A percentile compares a stretch with the other conserved stretches of the same genome.
Evolutionary conservation across 805 yeast species (phyloP).

Genomic region (Lipomyces sp.): DNA sequence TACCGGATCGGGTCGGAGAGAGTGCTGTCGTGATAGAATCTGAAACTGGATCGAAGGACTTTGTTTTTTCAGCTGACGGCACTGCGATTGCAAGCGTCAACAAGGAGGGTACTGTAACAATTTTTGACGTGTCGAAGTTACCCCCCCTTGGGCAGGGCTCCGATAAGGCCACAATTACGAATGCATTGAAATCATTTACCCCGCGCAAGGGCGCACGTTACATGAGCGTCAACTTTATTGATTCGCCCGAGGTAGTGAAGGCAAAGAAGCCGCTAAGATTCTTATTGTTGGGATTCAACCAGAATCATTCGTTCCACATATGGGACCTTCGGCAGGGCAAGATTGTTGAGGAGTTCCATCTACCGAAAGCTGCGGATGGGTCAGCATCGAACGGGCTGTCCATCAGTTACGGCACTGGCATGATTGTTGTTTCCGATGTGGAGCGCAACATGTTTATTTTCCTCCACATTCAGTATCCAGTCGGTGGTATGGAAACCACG

Average conservation of each 20-base stretch:
- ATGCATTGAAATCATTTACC: constrained; percentile 17
- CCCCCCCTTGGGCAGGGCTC: constrained; percentile 28
- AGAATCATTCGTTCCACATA: constrained; percentile 34
- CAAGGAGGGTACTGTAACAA: constrained; percentile 19
- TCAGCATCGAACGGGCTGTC: constrained; percentile 13
- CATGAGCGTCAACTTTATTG: constrained; percentile 26
- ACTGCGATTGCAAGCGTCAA: constrained; percentile 23
- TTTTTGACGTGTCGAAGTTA: constrained; percentile 26
- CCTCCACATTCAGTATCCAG: constrained; percentile 25
- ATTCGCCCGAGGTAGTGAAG: constrained; percentile 20
- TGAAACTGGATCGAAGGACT: constrained; percentile 23
- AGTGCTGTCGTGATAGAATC: constrained; percentile 26
- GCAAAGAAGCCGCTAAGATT: constrained; percentile 32
- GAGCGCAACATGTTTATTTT: constrained; percentile 29
- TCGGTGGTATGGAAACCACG: not conserved
- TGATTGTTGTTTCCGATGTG: constrained; percentile 28
- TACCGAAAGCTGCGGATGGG: constrained; percentile 19
- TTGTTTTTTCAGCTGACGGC: constrained; percentile 32
- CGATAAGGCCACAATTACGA: constrained; percentile 24
- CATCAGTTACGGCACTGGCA: constrained; percentile 21
- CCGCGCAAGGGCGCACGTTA: constrained; percentile 30
- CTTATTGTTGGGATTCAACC: constrained; percentile 32
- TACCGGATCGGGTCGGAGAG: constrained; percentile 20
- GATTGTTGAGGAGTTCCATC: constrained; percentile 30
- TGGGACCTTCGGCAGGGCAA: constrained; percentile 24